Percentiles rank a stretch among this genome's conserved stretches.
Evolutionary conservation across 257 asterid species (phyloP).

Genomic region (Solanum corneliomulleri): DNA sequence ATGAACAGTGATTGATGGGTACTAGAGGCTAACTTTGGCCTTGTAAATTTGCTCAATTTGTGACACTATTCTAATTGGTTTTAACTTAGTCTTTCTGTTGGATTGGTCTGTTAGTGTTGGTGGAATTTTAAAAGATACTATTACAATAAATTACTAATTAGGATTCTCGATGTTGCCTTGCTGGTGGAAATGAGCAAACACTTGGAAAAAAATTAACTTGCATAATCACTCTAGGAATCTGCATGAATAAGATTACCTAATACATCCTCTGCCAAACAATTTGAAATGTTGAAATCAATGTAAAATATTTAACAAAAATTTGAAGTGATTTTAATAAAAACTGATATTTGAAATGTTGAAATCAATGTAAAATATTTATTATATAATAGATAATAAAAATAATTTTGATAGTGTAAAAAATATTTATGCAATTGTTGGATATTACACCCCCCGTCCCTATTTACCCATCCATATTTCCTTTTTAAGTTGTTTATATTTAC

Average conservation of each 20-base stretch:
- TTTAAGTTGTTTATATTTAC: no score
- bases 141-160: neutral
- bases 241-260: neutral
- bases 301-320: no score
- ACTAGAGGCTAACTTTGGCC: neutral
- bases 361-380: neutral
- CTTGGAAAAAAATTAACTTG: neutral
- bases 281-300: no score
- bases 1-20: neutral
- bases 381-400: neutral
- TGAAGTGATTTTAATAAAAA: neutral
- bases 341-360: neutral
- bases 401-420: neutral
- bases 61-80: neutral
- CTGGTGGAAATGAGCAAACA: neutral
- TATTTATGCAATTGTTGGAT: neutral
- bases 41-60: neutral
- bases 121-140: neutral
- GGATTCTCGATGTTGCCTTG: neutral
- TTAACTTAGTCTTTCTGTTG: neutral
- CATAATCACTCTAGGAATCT: neutral
- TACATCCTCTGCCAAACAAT: neutral
- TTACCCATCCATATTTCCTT: no score
- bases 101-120: neutral
- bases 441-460: accelerated